Evolutionary conservation across 2,329 filamentous ascomycete genomes (phyloP), one percentile per base, ranked within the genome.

Genomic region (Volutella citrinella): DNA sequence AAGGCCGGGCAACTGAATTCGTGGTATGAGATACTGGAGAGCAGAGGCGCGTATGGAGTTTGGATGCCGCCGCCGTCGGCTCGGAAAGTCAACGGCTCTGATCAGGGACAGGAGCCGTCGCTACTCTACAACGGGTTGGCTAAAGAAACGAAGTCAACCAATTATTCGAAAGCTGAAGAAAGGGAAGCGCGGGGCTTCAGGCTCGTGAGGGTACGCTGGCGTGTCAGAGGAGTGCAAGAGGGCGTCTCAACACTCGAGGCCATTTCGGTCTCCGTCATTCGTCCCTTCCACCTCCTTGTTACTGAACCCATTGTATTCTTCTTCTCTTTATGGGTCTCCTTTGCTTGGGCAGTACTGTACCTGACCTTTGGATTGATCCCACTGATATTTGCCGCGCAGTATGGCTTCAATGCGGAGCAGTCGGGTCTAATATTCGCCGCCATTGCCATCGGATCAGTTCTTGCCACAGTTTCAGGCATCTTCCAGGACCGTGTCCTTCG

Each of bases 311-410:
- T 88, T 9, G 84, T 90, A 11, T 88, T 89, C 61, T 88, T 78
- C 66, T 96, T 96, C 66, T 88, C 84, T 1, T 69, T 95, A 1
- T 96, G 90, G 90, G 83, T 89, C 1, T 75, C 87, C 1, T 96
- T 96, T 59, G 82, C 82, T 14, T 96, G 90, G 90, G 88, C 84
- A 1, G 76, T 95, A 0, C 74, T 96, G 0, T 96, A 95, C 59
- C 68, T 95, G 13, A 87, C 84, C 10, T 91, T 95, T 48, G 78
- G 79, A 10, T 84, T 87, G 2, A 77, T 95, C 6, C 87, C 89
- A 0, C 72, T 93, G 5, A n/a, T n/a, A n/a, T n/a, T n/a, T n/a
- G n/a, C n/a, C n/a, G n/a, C n/a, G n/a, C 80, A 95, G 16, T 94
- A 93, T 60, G 54, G 67, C 15, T 72, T 67, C 6, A 64, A 67